A percentile compares a stretch with the other conserved stretches of the same genome.
phyloP scores from a whole-genome alignment of 768 basidiomycete genomes.

The Auriscalpium microsporum region DNA sequence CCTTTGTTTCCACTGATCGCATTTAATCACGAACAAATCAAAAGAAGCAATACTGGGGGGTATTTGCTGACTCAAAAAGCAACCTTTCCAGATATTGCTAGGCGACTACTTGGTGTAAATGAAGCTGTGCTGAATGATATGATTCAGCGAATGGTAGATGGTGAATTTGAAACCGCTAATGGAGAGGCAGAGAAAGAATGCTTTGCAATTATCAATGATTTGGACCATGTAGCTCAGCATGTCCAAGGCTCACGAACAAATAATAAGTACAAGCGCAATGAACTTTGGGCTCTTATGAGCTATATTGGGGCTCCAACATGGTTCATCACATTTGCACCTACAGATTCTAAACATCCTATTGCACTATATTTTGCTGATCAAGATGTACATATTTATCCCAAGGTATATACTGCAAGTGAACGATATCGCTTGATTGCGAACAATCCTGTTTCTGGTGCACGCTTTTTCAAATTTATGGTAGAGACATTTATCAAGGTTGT shows the following conservation, averaged over 20 bases:
- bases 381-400: neutral
- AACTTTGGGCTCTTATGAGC: slow-evolving; percentile 14
- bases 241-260: slow-evolving; percentile 12
- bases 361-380: slow-evolving; percentile 12
- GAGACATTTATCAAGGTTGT: neutral
- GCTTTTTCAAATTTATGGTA: slow-evolving; percentile 15
- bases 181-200: slow-evolving; percentile 4
- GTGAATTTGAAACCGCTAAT: slow-evolving; percentile 1
- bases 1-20: slow-evolving; percentile 28
- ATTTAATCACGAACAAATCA: slow-evolving; percentile 33
- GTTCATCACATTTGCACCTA: slow-evolving; percentile 18
- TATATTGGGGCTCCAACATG: slow-evolving; percentile 11
- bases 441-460: slow-evolving; percentile 14
- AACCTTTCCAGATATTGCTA: slow-evolving; percentile 6
- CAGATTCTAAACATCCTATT: slow-evolving; percentile 14
- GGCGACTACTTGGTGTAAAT: slow-evolving; percentile 1
- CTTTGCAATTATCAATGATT: slow-evolving; percentile 4
- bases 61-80: slow-evolving; percentile 10
- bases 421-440: neutral
- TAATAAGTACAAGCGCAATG: slow-evolving; percentile 11
- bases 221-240: slow-evolving; percentile 10
- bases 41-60: slow-evolving; percentile 18
- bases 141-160: neutral
- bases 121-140: neutral
- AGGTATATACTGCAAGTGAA: neutral